A percentile compares a stretch with the other conserved stretches of the same genome.
These are phyloP conservation scores for Macrolepiota dolichaula DNA, from an alignment of 768 basidiomycete species.

Conservation along the genomic window DNA sequence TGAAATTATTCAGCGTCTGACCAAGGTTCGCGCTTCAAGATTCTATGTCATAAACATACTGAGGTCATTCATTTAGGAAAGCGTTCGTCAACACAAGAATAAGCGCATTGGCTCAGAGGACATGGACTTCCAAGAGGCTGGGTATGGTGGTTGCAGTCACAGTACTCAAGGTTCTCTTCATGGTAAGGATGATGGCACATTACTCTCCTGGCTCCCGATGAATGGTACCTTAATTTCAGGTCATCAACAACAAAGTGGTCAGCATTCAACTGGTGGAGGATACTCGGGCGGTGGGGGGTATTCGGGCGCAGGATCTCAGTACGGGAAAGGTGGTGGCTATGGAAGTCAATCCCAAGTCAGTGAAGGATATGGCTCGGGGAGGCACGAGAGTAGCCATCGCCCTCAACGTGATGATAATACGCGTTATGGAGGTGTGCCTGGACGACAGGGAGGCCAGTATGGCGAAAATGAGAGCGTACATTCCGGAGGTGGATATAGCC, in stretches of 20 bases:
- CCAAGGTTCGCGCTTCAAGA: constrained; percentile 39
- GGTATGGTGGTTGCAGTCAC: constrained; percentile 33
- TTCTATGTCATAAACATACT: background rate
- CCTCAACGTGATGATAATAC: constrained; percentile 10
- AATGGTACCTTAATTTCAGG: background rate
- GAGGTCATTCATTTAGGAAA: constrained; percentile 33
- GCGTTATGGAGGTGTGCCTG: constrained; percentile 8
- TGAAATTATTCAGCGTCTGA: constrained; percentile 44
- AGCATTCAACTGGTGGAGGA: background rate
- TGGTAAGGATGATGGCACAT: background rate
- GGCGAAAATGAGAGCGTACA: background rate
- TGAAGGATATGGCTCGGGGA: background rate
- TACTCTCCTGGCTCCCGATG: background rate
- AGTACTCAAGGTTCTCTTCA: constrained; percentile 15
- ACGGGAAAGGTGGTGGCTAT: background rate
- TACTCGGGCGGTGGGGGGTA: constrained; percentile 6
- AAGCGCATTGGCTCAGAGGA: constrained; percentile 52
- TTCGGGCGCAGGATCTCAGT: background rate
- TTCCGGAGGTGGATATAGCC: too few species aligned
- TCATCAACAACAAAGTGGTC: background rate
- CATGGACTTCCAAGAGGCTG: constrained; percentile 31
- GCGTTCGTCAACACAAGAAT: constrained; percentile 52
- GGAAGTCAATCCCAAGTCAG: constrained; percentile 4
- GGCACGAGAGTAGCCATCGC: background rate
- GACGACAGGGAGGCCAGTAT: constrained; percentile 1